These are phyloP conservation scores for Perilla frutescens DNA, from an alignment of 257 asterid genomes.

Conservation along the genomic window DNA sequence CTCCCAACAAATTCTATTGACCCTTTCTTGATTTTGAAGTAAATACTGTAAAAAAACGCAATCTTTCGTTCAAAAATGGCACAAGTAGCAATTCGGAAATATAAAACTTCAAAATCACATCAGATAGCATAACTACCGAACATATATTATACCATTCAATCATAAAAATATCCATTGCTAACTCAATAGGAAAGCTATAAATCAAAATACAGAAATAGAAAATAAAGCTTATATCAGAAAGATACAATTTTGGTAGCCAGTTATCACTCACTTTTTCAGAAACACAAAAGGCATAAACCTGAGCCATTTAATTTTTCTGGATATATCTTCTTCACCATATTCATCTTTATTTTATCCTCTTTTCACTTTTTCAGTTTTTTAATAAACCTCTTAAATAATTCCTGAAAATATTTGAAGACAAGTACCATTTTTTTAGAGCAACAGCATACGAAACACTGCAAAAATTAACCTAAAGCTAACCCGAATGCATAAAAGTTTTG, in stretches of 20 bases:
- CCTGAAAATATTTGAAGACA: not conserved
- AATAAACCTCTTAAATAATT: not conserved
- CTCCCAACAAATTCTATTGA: conserved; percentile 38
- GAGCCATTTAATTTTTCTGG: not conserved
- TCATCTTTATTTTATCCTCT: not conserved
- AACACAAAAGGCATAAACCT: not conserved
- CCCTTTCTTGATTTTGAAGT: conserved; percentile 38
- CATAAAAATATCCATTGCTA: not conserved
- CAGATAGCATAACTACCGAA: conserved; percentile 28
- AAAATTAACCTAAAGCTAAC: conserved; percentile 24
- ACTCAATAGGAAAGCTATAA: not conserved
- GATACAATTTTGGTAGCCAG: not conserved
- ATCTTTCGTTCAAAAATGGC: conserved; percentile 4
- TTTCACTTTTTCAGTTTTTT: not conserved
- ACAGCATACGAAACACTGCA: not conserved
- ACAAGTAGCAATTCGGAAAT: conserved; percentile 13
- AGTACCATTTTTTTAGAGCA: not conserved
- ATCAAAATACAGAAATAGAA: conserved; percentile 5
- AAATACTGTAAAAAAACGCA: conserved; percentile 24
- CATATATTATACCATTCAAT: not conserved
- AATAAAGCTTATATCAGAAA: not conserved
- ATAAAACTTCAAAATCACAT: not conserved
- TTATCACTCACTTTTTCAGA: not conserved
- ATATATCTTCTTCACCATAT: not conserved
- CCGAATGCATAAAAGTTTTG: not conserved